A percentile compares a stretch with the other conserved stretches of the same genome.
These are phyloP conservation scores for Mycena sp. DNA, from an alignment of 1,284 basidiomycete species.

Conservation along the genomic window DNA sequence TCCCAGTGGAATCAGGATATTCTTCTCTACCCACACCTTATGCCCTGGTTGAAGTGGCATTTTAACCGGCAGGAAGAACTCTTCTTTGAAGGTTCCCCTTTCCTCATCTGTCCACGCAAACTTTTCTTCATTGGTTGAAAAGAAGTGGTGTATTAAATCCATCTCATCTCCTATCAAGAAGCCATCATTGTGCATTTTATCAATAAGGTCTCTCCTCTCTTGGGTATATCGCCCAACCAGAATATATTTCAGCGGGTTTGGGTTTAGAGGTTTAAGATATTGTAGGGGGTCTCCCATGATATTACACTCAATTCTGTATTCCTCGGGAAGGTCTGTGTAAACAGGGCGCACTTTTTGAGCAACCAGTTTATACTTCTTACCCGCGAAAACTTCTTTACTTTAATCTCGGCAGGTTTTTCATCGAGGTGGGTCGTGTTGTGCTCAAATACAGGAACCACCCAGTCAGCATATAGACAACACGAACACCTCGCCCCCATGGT, in stretches of 20 bases:
- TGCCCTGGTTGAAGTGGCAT: constrained; percentile 35
- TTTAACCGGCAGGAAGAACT: constrained; percentile 39
- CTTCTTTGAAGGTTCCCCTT: constrained; percentile 36
- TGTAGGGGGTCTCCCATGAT: constrained; percentile 1
- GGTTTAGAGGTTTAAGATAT: constrained; percentile 19
- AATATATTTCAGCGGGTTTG: constrained; percentile 37
- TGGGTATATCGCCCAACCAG: constrained; percentile 44
- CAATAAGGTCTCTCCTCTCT: constrained; percentile 38
- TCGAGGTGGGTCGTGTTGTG: no score
- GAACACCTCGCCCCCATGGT: neutral
- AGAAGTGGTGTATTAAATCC: no score
- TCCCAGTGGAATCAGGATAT: constrained; percentile 43
- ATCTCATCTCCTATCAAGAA: constrained; percentile 21
- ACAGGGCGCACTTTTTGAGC: neutral
- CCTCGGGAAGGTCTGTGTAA: neutral
- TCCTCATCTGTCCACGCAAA: constrained; percentile 41
- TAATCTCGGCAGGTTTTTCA: no score
- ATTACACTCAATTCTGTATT: neutral
- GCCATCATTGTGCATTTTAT: constrained; percentile 33
- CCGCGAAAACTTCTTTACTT: neutral
- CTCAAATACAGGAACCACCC: neutral
- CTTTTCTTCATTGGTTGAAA: constrained; percentile 24
- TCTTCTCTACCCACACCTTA: constrained; percentile 38
- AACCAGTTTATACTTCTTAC: constrained; percentile 1
- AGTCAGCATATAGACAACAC: neutral